A percentile compares a stretch with the other conserved stretches of the same genome.
phyloP scores from a whole-genome alignment of 2,329 filamentous ascomycete species.

The Neurospora sp. region DNA sequence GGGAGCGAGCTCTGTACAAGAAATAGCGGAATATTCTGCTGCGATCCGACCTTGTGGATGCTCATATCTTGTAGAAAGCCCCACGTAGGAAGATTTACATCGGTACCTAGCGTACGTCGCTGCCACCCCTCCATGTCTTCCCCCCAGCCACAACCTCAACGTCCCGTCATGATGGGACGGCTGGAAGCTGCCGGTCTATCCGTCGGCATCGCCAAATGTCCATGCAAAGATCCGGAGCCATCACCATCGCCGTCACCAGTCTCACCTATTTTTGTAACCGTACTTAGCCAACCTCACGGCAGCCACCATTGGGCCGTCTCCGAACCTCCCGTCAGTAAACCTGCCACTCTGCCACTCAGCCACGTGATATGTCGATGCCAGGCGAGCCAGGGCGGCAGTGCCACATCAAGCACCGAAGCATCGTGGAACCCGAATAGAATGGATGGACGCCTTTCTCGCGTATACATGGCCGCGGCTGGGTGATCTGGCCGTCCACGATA shows the following conservation, averaged over 20 bases:
- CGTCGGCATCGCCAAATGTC: neutral
- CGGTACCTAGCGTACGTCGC: no score
- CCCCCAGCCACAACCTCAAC: neutral
- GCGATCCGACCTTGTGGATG: neutral
- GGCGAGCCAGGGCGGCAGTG: neutral
- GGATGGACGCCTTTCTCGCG: neutral
- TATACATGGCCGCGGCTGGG: neutral
- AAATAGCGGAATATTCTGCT: neutral
- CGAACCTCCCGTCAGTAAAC: neutral
- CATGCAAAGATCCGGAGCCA: neutral
- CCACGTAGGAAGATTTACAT: neutral
- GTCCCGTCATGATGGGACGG: neutral
- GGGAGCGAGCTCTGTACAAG: neutral
- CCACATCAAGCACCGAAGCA: neutral
- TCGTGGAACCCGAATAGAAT: neutral
- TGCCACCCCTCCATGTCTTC: neutral
- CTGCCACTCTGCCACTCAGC: no score
- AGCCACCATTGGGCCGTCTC: neutral
- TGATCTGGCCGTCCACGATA: neutral
- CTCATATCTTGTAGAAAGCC: neutral
- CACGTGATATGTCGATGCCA: neutral
- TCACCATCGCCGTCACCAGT: neutral
- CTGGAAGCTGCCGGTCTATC: neutral
- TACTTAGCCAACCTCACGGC: neutral
- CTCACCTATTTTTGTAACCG: neutral